Base-by-base conservation (phyloP, 768 basidiomycete species). In the Psilocybe cyanescens region DNA sequence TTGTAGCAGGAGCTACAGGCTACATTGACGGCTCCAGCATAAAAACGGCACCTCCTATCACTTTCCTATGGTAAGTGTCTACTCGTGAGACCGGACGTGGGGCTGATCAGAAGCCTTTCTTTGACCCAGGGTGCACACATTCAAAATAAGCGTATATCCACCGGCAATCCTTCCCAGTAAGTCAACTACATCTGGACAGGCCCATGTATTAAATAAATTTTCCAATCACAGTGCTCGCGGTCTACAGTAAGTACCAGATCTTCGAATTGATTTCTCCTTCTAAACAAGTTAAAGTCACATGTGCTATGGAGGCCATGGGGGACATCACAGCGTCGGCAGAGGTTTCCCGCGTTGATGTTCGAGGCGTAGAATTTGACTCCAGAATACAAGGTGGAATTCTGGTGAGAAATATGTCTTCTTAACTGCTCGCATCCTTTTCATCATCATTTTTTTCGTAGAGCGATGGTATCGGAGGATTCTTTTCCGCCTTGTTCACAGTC, bases 291-390 rank as follows among this genome's bases (percentile, higher is more conserved):
- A 19, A 56, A 89, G 85, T 91, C 11, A 89, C 89, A 0, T 70
- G 85, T 0, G 83, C 87, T 0, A 89, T 93, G 87, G 92, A 94
- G 73, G 88, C 90, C 3, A 93, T 92, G 48, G 92, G 92, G 3
- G 92, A 94, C 65, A 85, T 90, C 64, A 90, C 91, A 1, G 90
- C 92, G 0, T 89, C 88, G 7, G 87, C 89, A 0, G 93, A 95
- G 71, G 90, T 91, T 8, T 93, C 91, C 2, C 83, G 85, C 12
- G 77, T 90, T 8, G 74, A 80, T 8, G 90, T 94, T 16, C 82
- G 84, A 28, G 92, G 92, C 0, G 78, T 79, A 3, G 85, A 90
- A 55, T 94, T 94, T 70, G 92, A 94, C 70, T 82, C 84, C 0
- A 81, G 92, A 8, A 88, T 95, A 28, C 92, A 93, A 74, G 91